These are phyloP conservation scores for Ganoderma multipileum DNA, from an alignment of 1,284 basidiomycete genomes.

Conservation along the genomic window DNA sequence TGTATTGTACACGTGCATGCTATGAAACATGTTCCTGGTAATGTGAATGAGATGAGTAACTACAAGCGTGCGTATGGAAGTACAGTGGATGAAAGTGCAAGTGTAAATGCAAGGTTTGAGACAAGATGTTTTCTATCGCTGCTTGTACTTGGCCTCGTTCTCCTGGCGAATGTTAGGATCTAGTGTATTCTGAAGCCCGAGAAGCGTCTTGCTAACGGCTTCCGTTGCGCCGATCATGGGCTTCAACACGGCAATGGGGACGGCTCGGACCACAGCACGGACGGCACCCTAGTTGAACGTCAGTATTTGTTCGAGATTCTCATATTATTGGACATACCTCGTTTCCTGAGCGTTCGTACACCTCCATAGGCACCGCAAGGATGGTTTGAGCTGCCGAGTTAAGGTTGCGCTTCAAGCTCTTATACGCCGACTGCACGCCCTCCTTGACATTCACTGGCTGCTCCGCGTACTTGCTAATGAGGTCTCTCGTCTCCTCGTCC, in stretches of 20 bases:
- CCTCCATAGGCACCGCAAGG: conserved; percentile 98
- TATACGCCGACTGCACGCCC: conserved; percentile 91
- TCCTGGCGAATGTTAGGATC: conserved; percentile 83
- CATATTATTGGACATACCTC: conserved; percentile 61
- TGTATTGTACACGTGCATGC: conserved; percentile 32
- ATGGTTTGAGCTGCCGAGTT: conserved; percentile 98
- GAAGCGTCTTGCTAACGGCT: conserved; percentile 93
- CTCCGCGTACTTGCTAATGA: conserved; percentile 89
- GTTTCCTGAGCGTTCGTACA: conserved; percentile 90
- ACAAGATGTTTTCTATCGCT: conserved; percentile 48
- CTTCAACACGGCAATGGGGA: conserved; percentile 95
- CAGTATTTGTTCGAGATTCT: conserved; percentile 3
- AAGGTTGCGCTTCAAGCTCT: conserved; percentile 83
- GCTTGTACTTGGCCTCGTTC: conserved; percentile 90
- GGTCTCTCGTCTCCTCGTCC: conserved; percentile 51
- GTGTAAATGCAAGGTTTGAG: conserved; percentile 7
- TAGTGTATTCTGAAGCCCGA: conserved; percentile 90
- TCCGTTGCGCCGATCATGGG: conserved; percentile 98
- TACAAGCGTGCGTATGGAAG: conserved; percentile 29
- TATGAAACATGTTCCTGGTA: conserved; percentile 34
- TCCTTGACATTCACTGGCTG: conserved; percentile 87
- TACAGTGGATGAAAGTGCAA: conserved; percentile 6
- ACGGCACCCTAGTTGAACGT: conserved; percentile 75
- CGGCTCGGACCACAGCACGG: conserved; percentile 91
- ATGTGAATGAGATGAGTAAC: conserved; percentile 28